Evolutionary conservation across 257 asterid species (phyloP).

Genomic region (Nicotiana noctiflora): DNA sequence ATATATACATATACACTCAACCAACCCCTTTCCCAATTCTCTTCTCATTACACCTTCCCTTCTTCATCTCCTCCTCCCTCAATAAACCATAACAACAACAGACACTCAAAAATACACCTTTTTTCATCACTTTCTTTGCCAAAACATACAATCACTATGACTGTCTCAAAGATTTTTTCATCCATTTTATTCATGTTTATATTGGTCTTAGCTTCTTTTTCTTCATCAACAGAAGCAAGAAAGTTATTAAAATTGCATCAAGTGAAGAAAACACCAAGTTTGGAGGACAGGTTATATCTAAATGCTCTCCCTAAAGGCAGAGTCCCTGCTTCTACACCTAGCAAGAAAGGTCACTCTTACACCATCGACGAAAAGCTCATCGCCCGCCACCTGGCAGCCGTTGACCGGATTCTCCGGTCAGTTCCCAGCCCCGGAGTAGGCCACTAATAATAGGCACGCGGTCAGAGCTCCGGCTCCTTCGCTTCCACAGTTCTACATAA

Average conservation of each 20-base stretch:
- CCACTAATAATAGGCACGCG: slow-evolving; percentile 18
- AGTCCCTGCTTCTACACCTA: slow-evolving; percentile 39
- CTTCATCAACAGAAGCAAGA: slow-evolving; percentile 33
- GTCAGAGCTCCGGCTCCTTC: neutral
- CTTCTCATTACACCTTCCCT: neutral
- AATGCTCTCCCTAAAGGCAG: slow-evolving; percentile 43
- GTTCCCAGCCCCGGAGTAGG: slow-evolving; percentile 64
- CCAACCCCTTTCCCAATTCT: neutral
- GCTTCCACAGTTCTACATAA: neutral
- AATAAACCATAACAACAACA: neutral
- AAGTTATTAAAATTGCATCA: neutral
- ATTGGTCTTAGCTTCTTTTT: slow-evolving; percentile 22
- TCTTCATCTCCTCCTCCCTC: neutral
- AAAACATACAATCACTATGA: neutral
- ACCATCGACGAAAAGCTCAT: slow-evolving; percentile 33
- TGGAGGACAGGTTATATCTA: slow-evolving; percentile 22
- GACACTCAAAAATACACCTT: neutral
- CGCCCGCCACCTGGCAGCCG: slow-evolving; percentile 39
- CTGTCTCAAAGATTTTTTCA: neutral
- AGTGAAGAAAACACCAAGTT: slow-evolving; percentile 6
- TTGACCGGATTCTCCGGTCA: slow-evolving; percentile 43
- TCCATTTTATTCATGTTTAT: slow-evolving; percentile 17
- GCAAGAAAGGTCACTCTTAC: slow-evolving; percentile 41
- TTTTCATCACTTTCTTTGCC: neutral
- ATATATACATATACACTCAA: neutral